Conservation (phyloP, 192 early-diverging fungal genomes). For the Podila minutissima region DNA sequence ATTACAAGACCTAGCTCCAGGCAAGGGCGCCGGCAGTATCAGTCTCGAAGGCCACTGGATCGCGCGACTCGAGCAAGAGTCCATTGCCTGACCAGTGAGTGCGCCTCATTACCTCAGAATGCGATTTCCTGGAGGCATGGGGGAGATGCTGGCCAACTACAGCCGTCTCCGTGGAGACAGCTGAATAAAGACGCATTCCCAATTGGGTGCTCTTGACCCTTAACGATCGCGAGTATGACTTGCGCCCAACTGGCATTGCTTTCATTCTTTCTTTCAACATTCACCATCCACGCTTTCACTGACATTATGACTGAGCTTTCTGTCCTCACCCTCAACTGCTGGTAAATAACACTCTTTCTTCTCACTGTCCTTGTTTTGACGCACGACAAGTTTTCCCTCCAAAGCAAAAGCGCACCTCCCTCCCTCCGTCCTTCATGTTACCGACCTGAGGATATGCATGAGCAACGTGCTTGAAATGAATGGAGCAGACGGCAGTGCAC, state of each 20-base stretch:
- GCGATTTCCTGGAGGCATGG: neutral
- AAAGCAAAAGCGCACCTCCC: too few relatives aligned
- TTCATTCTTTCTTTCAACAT: neutral
- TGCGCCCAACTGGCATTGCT: neutral
- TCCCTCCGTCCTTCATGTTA: too few relatives aligned
- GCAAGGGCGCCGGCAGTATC: neutral
- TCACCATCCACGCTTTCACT: neutral
- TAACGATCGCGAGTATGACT: too few relatives aligned
- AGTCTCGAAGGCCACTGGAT: neutral
- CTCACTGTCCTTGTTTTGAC: too few relatives aligned
- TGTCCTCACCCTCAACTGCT: slow-evolving; percentile 63
- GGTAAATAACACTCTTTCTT: slow-evolving; percentile 32
- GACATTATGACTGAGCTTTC: slow-evolving; percentile 36
- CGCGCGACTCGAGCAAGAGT: neutral
- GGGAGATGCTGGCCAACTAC: neutral
- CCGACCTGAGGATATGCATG: too few relatives aligned
- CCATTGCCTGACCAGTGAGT: neutral
- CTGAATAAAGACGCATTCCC: too few relatives aligned
- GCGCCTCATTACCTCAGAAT: neutral
- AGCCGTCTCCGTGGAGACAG: too few relatives aligned
- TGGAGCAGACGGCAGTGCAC: too few relatives aligned
- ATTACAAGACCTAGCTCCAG: slow-evolving; percentile 11
- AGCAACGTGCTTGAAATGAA: too few relatives aligned
- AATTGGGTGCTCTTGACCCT: too few relatives aligned
- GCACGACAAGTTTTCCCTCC: too few relatives aligned